Evolutionary conservation across 2,329 filamentous ascomycete species (phyloP).

Genomic region (Cytospora mali): DNA sequence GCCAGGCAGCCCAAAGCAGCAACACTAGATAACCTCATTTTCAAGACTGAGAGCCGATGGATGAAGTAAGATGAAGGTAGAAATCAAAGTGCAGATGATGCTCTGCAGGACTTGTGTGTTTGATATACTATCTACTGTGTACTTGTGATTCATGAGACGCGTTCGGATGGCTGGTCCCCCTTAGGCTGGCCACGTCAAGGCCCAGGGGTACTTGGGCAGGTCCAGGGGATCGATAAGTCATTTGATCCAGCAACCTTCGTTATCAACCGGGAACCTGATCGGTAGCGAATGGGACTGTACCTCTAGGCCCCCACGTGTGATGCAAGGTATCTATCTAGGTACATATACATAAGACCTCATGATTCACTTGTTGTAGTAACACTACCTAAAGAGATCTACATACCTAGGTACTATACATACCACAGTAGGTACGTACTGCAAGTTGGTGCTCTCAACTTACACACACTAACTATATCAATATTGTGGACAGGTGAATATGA

Average conservation of each 20-base stretch:
- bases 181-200: slow-evolving; percentile 5
- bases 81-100: background rate
- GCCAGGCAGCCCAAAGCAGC: slow-evolving; percentile 36
- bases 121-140: background rate
- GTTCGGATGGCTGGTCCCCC: background rate
- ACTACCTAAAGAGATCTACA: too few relatives aligned
- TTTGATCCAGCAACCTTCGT: slow-evolving; percentile 23
- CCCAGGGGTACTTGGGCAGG: too few relatives aligned
- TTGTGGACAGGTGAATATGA: background rate
- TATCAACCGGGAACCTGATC: background rate
- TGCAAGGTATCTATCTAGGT: background rate
- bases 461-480: background rate
- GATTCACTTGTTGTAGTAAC: too few relatives aligned
- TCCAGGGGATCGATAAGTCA: slow-evolving; percentile 5
- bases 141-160: slow-evolving; percentile 3
- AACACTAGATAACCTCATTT: slow-evolving; percentile 37
- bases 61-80: background rate
- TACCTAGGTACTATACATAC: too few relatives aligned
- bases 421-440: too few relatives aligned
- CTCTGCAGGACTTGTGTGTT: background rate
- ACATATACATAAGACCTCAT: too few relatives aligned
- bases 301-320: slow-evolving; percentile 6
- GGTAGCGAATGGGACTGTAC: slow-evolving; percentile 21
- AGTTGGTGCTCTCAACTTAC: background rate
- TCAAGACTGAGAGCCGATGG: background rate